Percentiles rank a stretch among this genome's conserved stretches.
Conservation (phyloP, 2,329 filamentous ascomycete genomes). For the Aspergillus costaricaensis region DNA sequence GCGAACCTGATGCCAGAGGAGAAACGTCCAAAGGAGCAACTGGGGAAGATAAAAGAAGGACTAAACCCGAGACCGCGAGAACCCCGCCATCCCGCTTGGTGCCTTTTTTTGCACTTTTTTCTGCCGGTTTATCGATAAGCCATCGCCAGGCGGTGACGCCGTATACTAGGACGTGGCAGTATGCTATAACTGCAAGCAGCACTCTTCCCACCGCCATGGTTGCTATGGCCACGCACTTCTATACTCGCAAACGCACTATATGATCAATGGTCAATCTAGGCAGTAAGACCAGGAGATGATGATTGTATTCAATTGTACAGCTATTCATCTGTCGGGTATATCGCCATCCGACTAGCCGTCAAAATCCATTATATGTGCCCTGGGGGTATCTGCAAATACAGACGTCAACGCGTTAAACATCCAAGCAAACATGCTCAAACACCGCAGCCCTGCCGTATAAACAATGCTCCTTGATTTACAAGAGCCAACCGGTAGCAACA, state of each 20-base stretch:
- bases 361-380: slow-evolving; percentile 24
- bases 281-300: neutral
- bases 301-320: neutral
- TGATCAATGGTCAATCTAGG: neutral
- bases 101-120: slow-evolving; percentile 14
- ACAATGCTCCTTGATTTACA: slow-evolving; percentile 12
- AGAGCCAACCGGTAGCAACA: slow-evolving; percentile 2
- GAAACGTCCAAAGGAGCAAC: neutral
- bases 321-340: neutral
- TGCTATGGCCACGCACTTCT: slow-evolving; percentile 11
- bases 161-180: slow-evolving; percentile 5
- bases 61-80: neutral
- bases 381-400: slow-evolving; percentile 28
- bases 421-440: slow-evolving; percentile 9
- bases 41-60: slow-evolving; percentile 1
- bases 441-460: slow-evolving; percentile 8
- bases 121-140: slow-evolving; percentile 20
- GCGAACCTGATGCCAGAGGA: neutral
- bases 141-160: slow-evolving; percentile 5
- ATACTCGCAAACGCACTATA: neutral
- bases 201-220: neutral
- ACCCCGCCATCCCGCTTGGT: slow-evolving; percentile 15
- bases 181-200: neutral
- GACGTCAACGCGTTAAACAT: slow-evolving; percentile 20
- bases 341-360: slow-evolving; percentile 11